Percentiles rank a stretch among this genome's conserved stretches.
Conservation (phyloP, 164 flowering plant species). For the Stephania japonica region DNA sequence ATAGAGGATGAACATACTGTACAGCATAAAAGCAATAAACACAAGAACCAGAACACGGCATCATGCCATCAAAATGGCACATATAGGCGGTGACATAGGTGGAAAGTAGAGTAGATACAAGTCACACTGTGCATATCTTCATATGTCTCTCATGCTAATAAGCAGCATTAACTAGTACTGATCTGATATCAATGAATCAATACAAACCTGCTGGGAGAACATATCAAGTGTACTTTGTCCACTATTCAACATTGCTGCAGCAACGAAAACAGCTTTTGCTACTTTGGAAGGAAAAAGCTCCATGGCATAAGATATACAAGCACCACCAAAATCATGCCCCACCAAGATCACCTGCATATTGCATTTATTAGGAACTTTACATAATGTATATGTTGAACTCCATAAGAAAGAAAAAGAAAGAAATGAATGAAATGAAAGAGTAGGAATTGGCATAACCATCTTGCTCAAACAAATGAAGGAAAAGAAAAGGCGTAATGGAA, state of each 20-base stretch:
- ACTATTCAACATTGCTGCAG: constrained; percentile 70
- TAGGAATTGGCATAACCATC: background rate
- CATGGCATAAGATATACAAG: constrained; percentile 82
- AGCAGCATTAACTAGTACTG: background rate
- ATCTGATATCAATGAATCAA: background rate
- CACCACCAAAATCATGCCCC: constrained; percentile 95
- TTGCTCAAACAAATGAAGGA: background rate
- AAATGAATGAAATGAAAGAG: background rate
- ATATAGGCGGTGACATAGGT: background rate
- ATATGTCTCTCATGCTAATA: background rate
- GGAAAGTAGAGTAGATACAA: background rate
- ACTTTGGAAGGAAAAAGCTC: constrained; percentile 66
- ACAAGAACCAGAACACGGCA: background rate
- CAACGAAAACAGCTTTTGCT: constrained; percentile 73
- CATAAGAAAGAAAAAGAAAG: background rate
- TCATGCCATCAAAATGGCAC: background rate
- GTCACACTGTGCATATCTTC: background rate
- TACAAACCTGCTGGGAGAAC: constrained; percentile 65
- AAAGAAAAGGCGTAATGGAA: too few species aligned
- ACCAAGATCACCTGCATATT: constrained; percentile 78
- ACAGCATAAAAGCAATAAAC: background rate
- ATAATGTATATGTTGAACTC: background rate
- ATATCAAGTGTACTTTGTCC: constrained; percentile 75
- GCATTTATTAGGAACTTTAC: background rate
- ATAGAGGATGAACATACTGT: background rate